Percentiles rank a stretch among this genome's conserved stretches.
Evolutionary conservation across 345 rosid species (phyloP).

Genomic region (Chamaenerion angustifolium): DNA sequence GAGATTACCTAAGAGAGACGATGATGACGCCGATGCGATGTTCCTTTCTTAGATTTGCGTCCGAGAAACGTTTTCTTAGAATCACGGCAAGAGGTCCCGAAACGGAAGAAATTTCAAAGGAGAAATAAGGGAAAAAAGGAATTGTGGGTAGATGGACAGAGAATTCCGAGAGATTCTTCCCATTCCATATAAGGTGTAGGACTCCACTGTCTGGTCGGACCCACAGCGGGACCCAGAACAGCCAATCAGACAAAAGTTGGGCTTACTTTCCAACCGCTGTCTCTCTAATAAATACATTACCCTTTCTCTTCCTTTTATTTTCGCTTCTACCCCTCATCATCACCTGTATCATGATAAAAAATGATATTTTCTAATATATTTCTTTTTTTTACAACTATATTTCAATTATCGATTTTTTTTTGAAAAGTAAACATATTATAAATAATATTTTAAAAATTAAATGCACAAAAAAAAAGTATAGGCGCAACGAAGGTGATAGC

Average conservation of each 20-base stretch:
- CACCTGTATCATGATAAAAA: neutral
- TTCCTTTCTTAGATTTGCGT: neutral
- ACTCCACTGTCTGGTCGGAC: neutral
- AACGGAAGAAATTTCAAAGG: slow-evolving; percentile 8
- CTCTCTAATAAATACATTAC: neutral
- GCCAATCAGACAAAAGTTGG: slow-evolving; percentile 4
- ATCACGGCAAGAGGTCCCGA: slow-evolving; percentile 1
- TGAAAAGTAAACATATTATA: no score
- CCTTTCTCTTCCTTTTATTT: neutral
- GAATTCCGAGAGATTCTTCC: neutral
- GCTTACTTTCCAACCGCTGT: neutral
- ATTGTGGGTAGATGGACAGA: neutral
- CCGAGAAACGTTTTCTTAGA: slow-evolving; percentile 9
- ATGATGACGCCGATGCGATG: slow-evolving; percentile 1
- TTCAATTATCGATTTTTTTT: no score
- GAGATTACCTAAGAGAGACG: neutral
- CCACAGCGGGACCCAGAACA: slow-evolving; percentile 4
- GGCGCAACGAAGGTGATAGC: no score
- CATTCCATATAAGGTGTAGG: neutral
- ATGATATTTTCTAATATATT: neutral
- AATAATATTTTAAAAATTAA: no score
- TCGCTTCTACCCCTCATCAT: neutral
- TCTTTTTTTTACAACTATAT: no score
- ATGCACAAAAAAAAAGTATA: no score
- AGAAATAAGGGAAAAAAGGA: slow-evolving; percentile 1